These are phyloP conservation scores for Pseudogymnoascus sp. DNA, from an alignment of 2,329 filamentous ascomycete species.

Conservation along the genomic window DNA sequence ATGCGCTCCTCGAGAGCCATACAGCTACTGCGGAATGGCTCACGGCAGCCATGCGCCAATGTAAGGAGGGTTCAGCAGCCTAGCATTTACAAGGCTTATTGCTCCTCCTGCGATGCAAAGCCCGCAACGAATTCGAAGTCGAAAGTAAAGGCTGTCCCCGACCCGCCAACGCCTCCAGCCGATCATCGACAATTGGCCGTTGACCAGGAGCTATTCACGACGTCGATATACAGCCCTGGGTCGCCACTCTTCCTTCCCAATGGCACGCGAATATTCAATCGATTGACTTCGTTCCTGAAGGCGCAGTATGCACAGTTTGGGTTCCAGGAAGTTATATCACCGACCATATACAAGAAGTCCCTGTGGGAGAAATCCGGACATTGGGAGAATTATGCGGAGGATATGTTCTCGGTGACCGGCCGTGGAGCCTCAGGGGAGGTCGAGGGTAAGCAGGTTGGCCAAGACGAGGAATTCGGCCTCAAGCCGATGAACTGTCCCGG, in stretches of 20 bases:
- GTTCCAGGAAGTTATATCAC: conserved; percentile 81
- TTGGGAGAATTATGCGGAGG: conserved; percentile 81
- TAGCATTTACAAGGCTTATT: conserved; percentile 20
- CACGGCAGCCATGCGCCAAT: conserved; percentile 2
- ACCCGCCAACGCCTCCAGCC: conserved; percentile 20
- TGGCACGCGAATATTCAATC: conserved; percentile 75
- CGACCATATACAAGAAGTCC: conserved; percentile 83
- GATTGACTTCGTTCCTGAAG: conserved; percentile 71
- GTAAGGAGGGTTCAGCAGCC: not conserved
- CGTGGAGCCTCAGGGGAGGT: conserved; percentile 23
- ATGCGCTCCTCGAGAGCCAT: conserved; percentile 28
- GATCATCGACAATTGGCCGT: conserved; percentile 54
- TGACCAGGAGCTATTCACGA: conserved; percentile 70
- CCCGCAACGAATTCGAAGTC: conserved; percentile 2
- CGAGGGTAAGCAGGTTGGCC: conserved; percentile 38
- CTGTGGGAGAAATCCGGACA: conserved; percentile 82
- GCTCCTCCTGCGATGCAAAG: conserved; percentile 23
- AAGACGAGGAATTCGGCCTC: conserved; percentile 67
- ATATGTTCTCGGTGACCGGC: conserved; percentile 78
- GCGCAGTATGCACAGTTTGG: conserved; percentile 78
- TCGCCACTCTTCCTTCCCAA: conserved; percentile 79
- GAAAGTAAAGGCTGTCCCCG: conserved; percentile 13
- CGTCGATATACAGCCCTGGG: conserved; percentile 71
- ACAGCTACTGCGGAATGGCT: conserved; percentile 16
- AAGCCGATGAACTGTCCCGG: conserved; percentile 94